A percentile compares a stretch with the other conserved stretches of the same genome.
These are phyloP conservation scores for Ceratobasidium sp. DNA, from an alignment of 1,284 basidiomycete species.

Conservation along the genomic window DNA sequence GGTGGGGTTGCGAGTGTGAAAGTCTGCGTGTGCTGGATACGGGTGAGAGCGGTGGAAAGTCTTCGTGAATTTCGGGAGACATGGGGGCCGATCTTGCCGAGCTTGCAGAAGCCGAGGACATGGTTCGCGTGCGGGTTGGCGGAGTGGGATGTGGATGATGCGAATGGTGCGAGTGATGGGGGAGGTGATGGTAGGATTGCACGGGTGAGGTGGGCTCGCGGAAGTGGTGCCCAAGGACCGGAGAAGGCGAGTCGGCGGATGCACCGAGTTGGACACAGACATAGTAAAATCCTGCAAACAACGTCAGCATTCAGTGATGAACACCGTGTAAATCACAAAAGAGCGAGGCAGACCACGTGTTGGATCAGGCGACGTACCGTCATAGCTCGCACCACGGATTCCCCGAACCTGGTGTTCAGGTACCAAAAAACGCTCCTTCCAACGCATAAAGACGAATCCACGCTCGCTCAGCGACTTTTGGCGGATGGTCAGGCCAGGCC, in stretches of 20 bases:
- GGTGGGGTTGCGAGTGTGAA: not conserved
- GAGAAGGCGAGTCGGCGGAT: slow-evolving; percentile 31
- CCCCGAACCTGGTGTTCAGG: slow-evolving; percentile 93
- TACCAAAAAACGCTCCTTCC: slow-evolving; percentile 96
- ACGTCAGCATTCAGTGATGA: not conserved
- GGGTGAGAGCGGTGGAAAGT: slow-evolving; percentile 32
- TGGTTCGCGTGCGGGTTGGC: slow-evolving; percentile 44
- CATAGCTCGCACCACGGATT: slow-evolving; percentile 95
- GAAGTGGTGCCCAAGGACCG: slow-evolving; percentile 49
- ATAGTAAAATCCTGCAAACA: slow-evolving; percentile 78
- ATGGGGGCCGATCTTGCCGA: slow-evolving; percentile 37
- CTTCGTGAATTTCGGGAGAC: slow-evolving; percentile 10
- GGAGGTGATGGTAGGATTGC: slow-evolving; percentile 42
- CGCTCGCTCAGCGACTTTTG: slow-evolving; percentile 51
- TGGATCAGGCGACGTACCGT: slow-evolving; percentile 62
- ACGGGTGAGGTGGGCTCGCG: slow-evolving; percentile 51
- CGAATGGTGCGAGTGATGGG: slow-evolving; percentile 37
- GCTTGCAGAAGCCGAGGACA: slow-evolving; percentile 6
- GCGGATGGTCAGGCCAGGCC: slow-evolving; percentile 75
- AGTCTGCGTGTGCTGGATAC: not conserved
- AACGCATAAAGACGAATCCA: slow-evolving; percentile 81
- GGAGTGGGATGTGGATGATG: slow-evolving; percentile 46
- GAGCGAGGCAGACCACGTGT: slow-evolving; percentile 7
- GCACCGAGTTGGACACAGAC: slow-evolving; percentile 78
- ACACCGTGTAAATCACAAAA: not conserved